Percentiles rank a stretch among this genome's conserved stretches.
phyloP scores from a whole-genome alignment of 208 protist genomes.

The Crithidia acanthocephali region DNA sequence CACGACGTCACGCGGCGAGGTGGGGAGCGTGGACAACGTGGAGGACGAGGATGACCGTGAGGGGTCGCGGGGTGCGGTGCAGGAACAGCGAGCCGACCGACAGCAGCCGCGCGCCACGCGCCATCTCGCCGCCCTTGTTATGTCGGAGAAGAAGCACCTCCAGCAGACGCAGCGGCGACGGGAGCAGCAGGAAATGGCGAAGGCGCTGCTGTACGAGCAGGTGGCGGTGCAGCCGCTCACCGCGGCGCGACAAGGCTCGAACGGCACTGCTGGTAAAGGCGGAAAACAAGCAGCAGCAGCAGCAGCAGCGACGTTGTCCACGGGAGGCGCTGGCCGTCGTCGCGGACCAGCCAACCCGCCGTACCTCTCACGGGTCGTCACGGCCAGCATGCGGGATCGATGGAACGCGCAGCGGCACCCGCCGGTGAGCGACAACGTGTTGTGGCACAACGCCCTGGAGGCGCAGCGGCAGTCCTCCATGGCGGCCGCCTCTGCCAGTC shows the following conservation, averaged over 20 bases:
- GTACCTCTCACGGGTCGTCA: conserved; percentile 33
- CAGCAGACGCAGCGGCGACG: conserved; percentile 16
- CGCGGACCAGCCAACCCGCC: conserved; percentile 18
- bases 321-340: background rate
- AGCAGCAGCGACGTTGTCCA: background rate
- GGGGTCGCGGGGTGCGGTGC: background rate
- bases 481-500: background rate
- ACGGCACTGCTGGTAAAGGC: background rate
- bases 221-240: conserved; percentile 25
- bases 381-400: conserved; percentile 44
- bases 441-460: conserved; percentile 36
- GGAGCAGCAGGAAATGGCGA: conserved; percentile 29
- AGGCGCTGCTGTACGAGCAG: conserved; percentile 32
- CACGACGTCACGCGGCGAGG: no score
- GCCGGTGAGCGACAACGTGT: conserved; percentile 13
- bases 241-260: background rate
- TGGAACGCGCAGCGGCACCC: conserved; percentile 50
- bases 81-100: background rate
- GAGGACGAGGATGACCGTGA: background rate
- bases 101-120: conserved; percentile 9
- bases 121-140: conserved; percentile 19
- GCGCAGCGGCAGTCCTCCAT: conserved; percentile 26
- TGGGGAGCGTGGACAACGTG: no score
- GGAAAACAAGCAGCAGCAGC: background rate
- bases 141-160: conserved; percentile 20